Evolutionary conservation across 495 filamentous ascomycete genomes (phyloP), one percentile per base, ranked within the genome.

Genomic region (Xylaria palmicola): DNA sequence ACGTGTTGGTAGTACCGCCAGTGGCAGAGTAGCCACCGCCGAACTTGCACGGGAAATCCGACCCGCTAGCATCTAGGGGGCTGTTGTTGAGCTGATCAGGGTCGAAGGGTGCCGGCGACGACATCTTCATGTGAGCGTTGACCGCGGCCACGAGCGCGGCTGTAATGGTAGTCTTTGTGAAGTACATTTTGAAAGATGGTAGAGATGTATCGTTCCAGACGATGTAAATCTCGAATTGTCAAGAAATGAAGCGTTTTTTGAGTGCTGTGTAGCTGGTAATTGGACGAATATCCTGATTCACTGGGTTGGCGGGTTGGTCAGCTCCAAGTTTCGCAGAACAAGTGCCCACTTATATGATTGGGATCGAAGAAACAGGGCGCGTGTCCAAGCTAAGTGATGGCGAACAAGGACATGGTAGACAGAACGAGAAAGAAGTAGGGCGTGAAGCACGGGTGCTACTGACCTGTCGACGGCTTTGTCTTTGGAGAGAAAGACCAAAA

Each of bases 41-140:
- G 19, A 74, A 62, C 76, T 94, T 90, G 86, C 93, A 97, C 1
- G 93, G 93, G 74, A 88, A 98, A 73, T 97, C 80, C 39, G 71
- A 77, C 9, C 90, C 90, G 40, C 54, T 54, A 0, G 71, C 40
- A 34, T 79, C 68, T 0, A 96, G 81, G 26, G 94, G 92, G 40
- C 69, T 60, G 67, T 77, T 74, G 65, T 64, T 65, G 30, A 75
- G 70, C 1, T 40, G 49, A 0, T 65, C 60, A 71, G 82, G 81
- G 58, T 85, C 75, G 64, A 83, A 96, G 5, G 93, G 92, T 26
- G 81, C 72, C 0, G 94, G 94, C 7, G 66, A 75, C 47, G 64
- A 77, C 85, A 97, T 88, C 30, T 82, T 75, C 81, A 96, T 88
- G 74, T 98, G 93, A 12, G 84, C 86, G 17, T 77, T 74, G 63